Percentiles rank a stretch among this genome's conserved stretches.
phyloP scores from a whole-genome alignment of 1,284 basidiomycete species.

The Sanguinoderma infundibulare region DNA sequence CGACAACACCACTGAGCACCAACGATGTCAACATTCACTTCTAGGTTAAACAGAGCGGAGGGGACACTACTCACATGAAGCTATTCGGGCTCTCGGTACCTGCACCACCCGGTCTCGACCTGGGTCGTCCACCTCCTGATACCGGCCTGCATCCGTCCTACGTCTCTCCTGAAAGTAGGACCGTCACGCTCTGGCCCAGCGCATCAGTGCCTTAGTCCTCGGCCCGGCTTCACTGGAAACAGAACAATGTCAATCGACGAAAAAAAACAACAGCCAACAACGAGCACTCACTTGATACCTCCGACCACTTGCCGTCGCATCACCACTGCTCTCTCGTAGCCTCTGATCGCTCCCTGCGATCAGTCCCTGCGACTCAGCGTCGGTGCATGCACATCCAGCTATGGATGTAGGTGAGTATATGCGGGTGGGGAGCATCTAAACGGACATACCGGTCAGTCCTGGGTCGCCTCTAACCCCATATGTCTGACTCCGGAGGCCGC shows the following conservation, averaged over 20 bases:
- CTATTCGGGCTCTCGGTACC: conserved; percentile 11
- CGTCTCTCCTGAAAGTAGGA: conserved; percentile 4
- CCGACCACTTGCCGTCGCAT: conserved; percentile 3
- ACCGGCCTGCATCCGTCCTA: neutral
- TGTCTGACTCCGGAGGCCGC: conserved; percentile 1
- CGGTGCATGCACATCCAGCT: neutral
- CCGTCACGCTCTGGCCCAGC: conserved; percentile 3
- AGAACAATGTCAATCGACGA: neutral
- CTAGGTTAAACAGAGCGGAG: neutral
- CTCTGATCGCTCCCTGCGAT: neutral
- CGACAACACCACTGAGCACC: neutral
- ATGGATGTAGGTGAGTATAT: neutral
- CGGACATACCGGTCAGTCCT: neutral
- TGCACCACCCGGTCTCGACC: conserved; percentile 7
- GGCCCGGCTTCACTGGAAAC: conserved; percentile 13
- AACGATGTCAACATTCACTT: neutral
- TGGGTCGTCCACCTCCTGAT: conserved; percentile 2
- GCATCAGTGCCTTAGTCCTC: conserved; percentile 1
- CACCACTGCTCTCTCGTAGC: neutral
- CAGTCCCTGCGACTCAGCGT: neutral
- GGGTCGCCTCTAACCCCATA: conserved; percentile 6
- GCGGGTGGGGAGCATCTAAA: neutral
- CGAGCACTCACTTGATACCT: neutral
- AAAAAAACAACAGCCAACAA: neutral
- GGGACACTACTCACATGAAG: neutral